Base-by-base conservation (phyloP, 2,329 filamentous ascomycete species). In the Fusarium torreyae region DNA sequence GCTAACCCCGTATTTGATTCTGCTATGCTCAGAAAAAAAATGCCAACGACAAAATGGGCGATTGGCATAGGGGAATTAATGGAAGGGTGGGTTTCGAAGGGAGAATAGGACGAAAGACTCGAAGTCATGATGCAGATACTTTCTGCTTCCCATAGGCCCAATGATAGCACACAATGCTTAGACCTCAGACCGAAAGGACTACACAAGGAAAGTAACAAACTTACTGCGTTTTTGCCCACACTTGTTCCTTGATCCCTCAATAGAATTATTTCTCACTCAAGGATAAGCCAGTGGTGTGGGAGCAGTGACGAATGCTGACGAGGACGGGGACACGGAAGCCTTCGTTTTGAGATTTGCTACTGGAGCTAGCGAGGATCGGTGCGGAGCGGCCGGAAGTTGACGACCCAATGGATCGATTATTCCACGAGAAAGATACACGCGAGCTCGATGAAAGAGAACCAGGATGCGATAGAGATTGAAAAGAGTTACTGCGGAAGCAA, bases 341-440 rank as follows among this genome's bases (percentile, higher is more conserved):
- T 54, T 70, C 54, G 52, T 49, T 69, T 70, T 52, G 57, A 63
- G 52, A 46, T 51, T 69, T 50, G 64, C 45, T 52, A 46, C 61
- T 73, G 50, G 51, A 72, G 67, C 69, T 72, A 73, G 58, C 50
- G 64, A 71, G 59, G 67, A 72, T 51, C 58, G 52, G 64, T 70
- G 67, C 61, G 57, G 56, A 62, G 65, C 63, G 60, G 59, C 67
- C 57, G 67, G 68, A 65, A 49, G 59, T 58, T 67, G 60, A 58
- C 43, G 52, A 54, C 60, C 51, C 57, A 69, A 68, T 66, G 40
- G 33, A 43, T 31, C 31, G 58, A 54, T 38, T 59, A 68, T 66
- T 43, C 66, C 60, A 69, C 63, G 52, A 70, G 42, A 61, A 44
- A 53, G 48, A 57, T 59, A 42, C 38, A 50, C 53, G 51, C 51